phyloP scores from a whole-genome alignment of 2,329 filamentous ascomycete genomes.

The Fusarium sp. region DNA sequence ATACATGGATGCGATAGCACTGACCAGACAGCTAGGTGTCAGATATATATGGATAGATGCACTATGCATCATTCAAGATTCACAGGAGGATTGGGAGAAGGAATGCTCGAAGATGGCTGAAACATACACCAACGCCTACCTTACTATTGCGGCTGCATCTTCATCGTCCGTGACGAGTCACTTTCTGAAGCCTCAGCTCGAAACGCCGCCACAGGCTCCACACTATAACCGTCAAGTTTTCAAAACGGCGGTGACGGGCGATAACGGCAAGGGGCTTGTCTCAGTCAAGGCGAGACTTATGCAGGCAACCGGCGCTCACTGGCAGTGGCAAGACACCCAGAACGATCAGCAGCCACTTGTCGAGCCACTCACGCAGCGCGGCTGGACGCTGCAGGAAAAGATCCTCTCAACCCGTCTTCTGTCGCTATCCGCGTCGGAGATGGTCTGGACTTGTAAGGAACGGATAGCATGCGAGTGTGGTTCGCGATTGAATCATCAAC shows the following conservation, averaged over 20 bases:
- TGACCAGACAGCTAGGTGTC: slow-evolving; percentile 16
- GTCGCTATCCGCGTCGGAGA: slow-evolving; percentile 27
- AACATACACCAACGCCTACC: slow-evolving; percentile 28
- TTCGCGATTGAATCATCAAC: slow-evolving; percentile 40
- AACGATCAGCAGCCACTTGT: slow-evolving; percentile 14
- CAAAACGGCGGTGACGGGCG: neutral
- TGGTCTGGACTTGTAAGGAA: slow-evolving; percentile 38
- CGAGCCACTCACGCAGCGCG: slow-evolving; percentile 30
- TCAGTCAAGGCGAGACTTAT: slow-evolving; percentile 27
- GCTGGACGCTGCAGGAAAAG: slow-evolving; percentile 40
- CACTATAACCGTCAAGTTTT: neutral
- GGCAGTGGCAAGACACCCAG: slow-evolving; percentile 23
- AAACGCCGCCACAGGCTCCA: neutral
- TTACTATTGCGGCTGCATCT: slow-evolving; percentile 37
- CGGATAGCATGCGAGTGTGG: slow-evolving; percentile 43
- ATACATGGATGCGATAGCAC: slow-evolving; percentile 15
- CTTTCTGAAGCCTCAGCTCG: slow-evolving; percentile 19
- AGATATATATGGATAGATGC: slow-evolving; percentile 38
- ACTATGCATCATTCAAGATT: slow-evolving; percentile 38
- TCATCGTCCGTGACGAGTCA: slow-evolving; percentile 23
- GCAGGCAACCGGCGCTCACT: slow-evolving; percentile 29
- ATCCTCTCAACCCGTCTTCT: slow-evolving; percentile 30
- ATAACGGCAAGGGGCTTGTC: neutral
- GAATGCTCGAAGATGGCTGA: slow-evolving; percentile 34
- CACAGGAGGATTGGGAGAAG: slow-evolving; percentile 29